Evolutionary conservation across 371 early-diverging fungal species (phyloP).

Genomic region (Mortierella polycephala): DNA sequence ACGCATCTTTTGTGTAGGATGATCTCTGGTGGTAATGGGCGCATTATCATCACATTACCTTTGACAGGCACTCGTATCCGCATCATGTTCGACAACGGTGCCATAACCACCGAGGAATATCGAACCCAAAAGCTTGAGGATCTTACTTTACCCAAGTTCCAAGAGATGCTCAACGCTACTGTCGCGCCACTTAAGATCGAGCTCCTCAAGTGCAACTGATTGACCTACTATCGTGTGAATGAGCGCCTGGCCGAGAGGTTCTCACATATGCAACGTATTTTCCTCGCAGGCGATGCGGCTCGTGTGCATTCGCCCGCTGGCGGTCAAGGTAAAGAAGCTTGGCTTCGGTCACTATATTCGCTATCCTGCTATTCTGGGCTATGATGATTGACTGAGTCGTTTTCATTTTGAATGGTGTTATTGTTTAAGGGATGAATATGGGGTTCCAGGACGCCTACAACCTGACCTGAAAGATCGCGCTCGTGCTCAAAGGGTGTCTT

Average conservation of each 20-base stretch:
- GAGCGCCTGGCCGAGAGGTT: conserved; percentile 45
- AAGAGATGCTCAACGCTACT: conserved; percentile 15
- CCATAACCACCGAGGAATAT: conserved; percentile 18
- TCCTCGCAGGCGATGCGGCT: conserved; percentile 61
- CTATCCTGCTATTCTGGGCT: too few relatives aligned
- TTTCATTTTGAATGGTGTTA: too few relatives aligned
- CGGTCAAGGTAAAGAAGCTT: conserved; percentile 63
- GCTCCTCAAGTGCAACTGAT: conserved; percentile 19
- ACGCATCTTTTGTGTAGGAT: conserved; percentile 14
- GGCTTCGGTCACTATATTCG: too few relatives aligned
- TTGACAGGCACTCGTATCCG: conserved; percentile 16
- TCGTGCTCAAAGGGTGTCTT: conserved; percentile 32
- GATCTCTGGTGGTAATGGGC: conserved; percentile 14
- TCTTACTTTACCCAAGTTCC: conserved; percentile 27
- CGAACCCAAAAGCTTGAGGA: conserved; percentile 18
- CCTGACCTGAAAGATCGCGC: conserved; percentile 60
- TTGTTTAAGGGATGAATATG: too few relatives aligned
- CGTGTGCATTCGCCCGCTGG: conserved; percentile 59
- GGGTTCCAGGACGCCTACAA: conserved; percentile 63
- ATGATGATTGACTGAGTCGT: too few relatives aligned
- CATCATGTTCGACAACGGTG: conserved; percentile 15
- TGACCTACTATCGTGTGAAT: conserved; percentile 39
- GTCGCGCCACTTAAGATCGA: conserved; percentile 24
- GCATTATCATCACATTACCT: conserved; percentile 16
- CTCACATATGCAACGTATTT: conserved; percentile 38